Base-by-base conservation (phyloP, 1,284 basidiomycete species). In the Veloboletus limbatus region DNA sequence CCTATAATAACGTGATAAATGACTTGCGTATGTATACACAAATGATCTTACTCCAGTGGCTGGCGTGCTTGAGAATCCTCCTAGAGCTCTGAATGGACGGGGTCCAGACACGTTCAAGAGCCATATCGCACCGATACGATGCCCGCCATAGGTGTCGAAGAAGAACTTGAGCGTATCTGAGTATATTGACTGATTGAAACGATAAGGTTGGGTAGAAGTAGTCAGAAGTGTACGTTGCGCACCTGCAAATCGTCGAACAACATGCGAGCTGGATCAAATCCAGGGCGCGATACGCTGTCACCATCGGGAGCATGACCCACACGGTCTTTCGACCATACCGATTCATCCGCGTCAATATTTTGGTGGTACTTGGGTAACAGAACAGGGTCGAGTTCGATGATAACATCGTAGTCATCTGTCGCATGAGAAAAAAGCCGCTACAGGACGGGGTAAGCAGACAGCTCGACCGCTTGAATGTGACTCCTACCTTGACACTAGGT, bases 361-460 rank as follows among this genome's bases (percentile, higher is more conserved):
- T 88, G 85, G 54, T 73, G 65, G 59, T 92, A 89, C n/a, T 92
- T 82, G 3, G 92, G 80, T 3, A 92, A 68, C 1, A 78, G 68
- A 11, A 70, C 47, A 0, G 82, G 75, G 28, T 92, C 74, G 16
- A 99, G 76, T 47, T 88, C 78, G 27, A 99, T 74, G 18, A 97
- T 56, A 55, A 97, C 80, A 58, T 97, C 89, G 64, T 97, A 99
- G 60, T 94, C 87, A 8, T 79, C 72, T 0, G 81, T 78, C 0
- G 94, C 88, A 54, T 97, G 92, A 8, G 79, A 72, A 70, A 98
- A 97, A 39, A 98, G 74, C 16, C 78, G 72, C 87, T 94, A 42
- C 5, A 36, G 45, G 56, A 36, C 48, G 22, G 35, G 20, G 6
- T 49, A 16, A 60, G 31, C 39, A 42, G 17, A 10, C 7, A 32